A percentile compares a stretch with the other conserved stretches of the same genome.
These are phyloP conservation scores for Evansstolkia leycettana DNA, from an alignment of 495 filamentous ascomycete genomes.

Conservation along the genomic window DNA sequence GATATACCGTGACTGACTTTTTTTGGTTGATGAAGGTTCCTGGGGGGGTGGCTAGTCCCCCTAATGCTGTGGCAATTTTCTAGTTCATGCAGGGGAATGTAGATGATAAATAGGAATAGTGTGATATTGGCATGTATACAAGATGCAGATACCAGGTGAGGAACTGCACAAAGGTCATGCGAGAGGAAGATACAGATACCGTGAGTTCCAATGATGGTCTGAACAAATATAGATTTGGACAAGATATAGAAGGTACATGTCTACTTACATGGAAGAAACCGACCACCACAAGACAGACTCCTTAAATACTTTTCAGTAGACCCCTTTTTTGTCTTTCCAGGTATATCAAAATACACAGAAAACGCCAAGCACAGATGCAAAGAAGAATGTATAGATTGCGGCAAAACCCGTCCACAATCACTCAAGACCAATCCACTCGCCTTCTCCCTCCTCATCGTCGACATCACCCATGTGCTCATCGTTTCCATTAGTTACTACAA, in stretches of 20 bases:
- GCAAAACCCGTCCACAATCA: conserved; percentile 14
- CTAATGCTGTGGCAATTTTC: conserved; percentile 37
- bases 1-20: too few species aligned
- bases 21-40: too few species aligned
- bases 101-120: too few species aligned
- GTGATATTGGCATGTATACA: too few species aligned
- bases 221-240: too few species aligned
- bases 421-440: conserved; percentile 30
- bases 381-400: conserved; percentile 12
- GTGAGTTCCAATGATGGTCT: too few species aligned
- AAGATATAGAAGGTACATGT: too few species aligned
- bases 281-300: neutral
- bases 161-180: too few species aligned
- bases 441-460: conserved; percentile 20
- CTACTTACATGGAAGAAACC: too few species aligned
- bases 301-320: conserved; percentile 12
- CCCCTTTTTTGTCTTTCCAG: conserved; percentile 13
- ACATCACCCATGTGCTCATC: conserved; percentile 25
- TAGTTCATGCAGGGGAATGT: too few species aligned
- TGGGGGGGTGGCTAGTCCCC: conserved; percentile 41
- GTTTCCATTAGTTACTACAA: conserved; percentile 6
- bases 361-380: conserved; percentile 36
- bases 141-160: too few species aligned
- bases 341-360: conserved; percentile 15
- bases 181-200: too few species aligned